Evolutionary conservation across 2,329 filamentous ascomycete species (phyloP).

Genomic region (Chaetomiaceae sp.): DNA sequence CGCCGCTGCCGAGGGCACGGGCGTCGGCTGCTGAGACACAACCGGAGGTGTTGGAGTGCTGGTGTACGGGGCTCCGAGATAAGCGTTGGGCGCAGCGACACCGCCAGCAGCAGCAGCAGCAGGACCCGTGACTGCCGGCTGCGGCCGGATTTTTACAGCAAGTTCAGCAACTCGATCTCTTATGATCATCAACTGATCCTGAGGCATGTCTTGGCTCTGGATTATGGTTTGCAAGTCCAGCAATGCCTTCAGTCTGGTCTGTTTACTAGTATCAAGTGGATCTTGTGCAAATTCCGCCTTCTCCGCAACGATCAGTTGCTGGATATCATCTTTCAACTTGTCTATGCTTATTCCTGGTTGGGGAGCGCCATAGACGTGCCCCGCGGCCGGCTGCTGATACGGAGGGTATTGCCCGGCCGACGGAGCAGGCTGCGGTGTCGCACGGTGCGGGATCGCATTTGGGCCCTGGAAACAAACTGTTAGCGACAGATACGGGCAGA

Average conservation of each 20-base stretch:
- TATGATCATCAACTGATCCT: slow-evolving; percentile 78
- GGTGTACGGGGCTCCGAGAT: slow-evolving; percentile 24
- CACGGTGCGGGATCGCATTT: slow-evolving; percentile 24
- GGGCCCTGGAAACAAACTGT: slow-evolving; percentile 23
- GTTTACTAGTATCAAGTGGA: slow-evolving; percentile 69
- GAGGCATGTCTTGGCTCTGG: slow-evolving; percentile 70
- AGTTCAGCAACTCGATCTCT: slow-evolving; percentile 80
- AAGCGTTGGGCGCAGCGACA: slow-evolving; percentile 6
- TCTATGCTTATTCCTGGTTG: slow-evolving; percentile 58
- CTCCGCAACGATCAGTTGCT: slow-evolving; percentile 68
- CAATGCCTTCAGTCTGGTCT: slow-evolving; percentile 77
- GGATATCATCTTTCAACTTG: slow-evolving; percentile 77
- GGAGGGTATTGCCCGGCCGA: slow-evolving; percentile 35
- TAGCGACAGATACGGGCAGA: slow-evolving; percentile 13
- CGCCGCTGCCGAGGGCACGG: slow-evolving; percentile 36
- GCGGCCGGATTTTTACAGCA: slow-evolving; percentile 56
- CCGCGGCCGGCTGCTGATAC: slow-evolving; percentile 38
- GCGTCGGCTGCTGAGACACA: slow-evolving; percentile 33
- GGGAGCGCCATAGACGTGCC: slow-evolving; percentile 32
- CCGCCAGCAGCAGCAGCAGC: slow-evolving; percentile 33
- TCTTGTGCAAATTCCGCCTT: slow-evolving; percentile 71
- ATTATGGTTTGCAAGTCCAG: slow-evolving; percentile 79
- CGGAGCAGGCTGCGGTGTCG: slow-evolving; percentile 36
- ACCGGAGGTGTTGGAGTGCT: slow-evolving; percentile 30
- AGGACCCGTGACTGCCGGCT: slow-evolving; percentile 27